A percentile compares a stretch with the other conserved stretches of the same genome.
Evolutionary conservation across 208 protist genomes (phyloP).

Genomic region (Leptomonas seymouri): DNA sequence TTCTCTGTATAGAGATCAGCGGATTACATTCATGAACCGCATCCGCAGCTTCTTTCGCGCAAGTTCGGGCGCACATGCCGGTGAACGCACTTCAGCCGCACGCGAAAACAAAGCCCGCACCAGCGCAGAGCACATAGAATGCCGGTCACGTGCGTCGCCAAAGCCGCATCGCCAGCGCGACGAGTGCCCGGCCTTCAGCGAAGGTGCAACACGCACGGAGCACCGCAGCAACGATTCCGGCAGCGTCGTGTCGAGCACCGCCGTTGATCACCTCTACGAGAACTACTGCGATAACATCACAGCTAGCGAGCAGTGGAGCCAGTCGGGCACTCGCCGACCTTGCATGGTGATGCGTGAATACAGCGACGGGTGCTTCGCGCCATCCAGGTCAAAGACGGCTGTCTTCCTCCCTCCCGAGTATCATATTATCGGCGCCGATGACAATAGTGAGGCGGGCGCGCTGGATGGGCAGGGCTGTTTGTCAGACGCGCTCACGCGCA

Average conservation of each 20-base stretch:
- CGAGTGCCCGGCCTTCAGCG: background rate
- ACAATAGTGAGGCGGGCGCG: background rate
- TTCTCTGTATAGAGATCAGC: too few relatives aligned
- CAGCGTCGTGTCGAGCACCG: conserved; percentile 6
- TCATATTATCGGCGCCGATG: conserved; percentile 14
- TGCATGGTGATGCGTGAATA: conserved; percentile 28
- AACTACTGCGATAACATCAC: conserved; percentile 16
- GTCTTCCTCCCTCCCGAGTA: conserved; percentile 19
- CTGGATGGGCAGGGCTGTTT: background rate
- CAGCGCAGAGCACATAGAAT: background rate
- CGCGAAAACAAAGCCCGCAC: background rate
- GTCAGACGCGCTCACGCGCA: conserved; percentile 1
- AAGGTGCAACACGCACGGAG: background rate
- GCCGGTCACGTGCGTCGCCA: background rate
- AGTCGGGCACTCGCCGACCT: background rate
- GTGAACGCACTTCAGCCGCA: background rate
- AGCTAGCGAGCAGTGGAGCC: conserved; percentile 11
- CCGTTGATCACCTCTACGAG: conserved; percentile 24
- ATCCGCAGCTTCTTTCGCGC: conserved; percentile 17
- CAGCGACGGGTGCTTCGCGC: conserved; percentile 10
- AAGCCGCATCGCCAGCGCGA: background rate
- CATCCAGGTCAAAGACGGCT: background rate
- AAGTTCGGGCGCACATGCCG: background rate
- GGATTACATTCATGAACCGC: conserved; percentile 10
- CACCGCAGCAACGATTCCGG: background rate